A percentile compares a stretch with the other conserved stretches of the same genome.
phyloP scores from a whole-genome alignment of 108 stramenopile species.

The Nitzschia inconspicua region DNA sequence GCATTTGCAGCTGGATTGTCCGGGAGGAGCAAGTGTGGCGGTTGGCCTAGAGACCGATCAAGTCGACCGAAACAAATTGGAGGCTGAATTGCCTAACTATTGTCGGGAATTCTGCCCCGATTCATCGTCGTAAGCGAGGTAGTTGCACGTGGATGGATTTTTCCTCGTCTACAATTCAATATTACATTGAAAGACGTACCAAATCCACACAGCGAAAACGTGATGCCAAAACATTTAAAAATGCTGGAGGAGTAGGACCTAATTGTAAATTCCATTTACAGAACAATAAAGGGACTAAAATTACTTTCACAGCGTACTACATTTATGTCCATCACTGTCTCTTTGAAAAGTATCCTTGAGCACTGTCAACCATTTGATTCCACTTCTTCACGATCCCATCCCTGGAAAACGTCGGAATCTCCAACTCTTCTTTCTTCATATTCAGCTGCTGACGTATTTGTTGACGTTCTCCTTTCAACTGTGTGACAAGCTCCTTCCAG shows the following conservation, averaged over 20 bases:
- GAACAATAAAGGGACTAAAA: too few species aligned
- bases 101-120: conserved; percentile 49
- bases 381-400: too few species aligned
- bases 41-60: conserved; percentile 27
- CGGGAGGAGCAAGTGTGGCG: conserved; percentile 47
- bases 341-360: too few species aligned
- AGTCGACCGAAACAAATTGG: conserved; percentile 20
- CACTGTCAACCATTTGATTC: too few species aligned
- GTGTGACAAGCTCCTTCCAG: conserved; percentile 1
- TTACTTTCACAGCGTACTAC: too few species aligned
- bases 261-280: too few species aligned
- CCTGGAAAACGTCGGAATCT: too few species aligned
- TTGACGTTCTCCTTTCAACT: too few species aligned
- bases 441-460: too few species aligned
- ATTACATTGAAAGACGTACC: background rate
- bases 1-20: conserved; percentile 63
- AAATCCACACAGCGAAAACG: background rate
- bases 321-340: too few species aligned
- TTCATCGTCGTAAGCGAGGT: background rate
- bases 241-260: background rate
- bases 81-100: conserved; percentile 45
- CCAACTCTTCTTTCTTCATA: too few species aligned
- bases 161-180: background rate
- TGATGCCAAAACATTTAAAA: background rate
- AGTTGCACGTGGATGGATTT: background rate